These are phyloP conservation scores for Avena sativa DNA, from an alignment of 176 grass and related monocot genomes.

Conservation along the genomic window DNA sequence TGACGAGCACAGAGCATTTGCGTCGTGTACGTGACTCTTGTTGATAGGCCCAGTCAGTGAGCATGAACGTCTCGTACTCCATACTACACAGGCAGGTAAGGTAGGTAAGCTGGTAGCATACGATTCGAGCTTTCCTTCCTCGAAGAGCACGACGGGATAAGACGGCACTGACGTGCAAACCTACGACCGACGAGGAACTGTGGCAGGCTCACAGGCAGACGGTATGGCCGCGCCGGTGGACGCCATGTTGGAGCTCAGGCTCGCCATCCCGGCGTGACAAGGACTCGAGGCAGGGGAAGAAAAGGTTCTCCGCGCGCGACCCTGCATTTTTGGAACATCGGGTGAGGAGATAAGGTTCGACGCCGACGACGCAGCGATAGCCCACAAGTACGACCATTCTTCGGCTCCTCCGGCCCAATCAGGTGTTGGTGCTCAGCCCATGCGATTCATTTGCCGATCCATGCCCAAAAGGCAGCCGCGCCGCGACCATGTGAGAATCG, in stretches of 20 bases:
- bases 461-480: not conserved
- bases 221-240: constrained; percentile 44
- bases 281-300: not conserved
- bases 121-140: not conserved
- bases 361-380: not conserved
- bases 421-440: too few relatives aligned
- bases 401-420: constrained; percentile 32
- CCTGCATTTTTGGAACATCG: not conserved
- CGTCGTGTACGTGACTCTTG: too few relatives aligned
- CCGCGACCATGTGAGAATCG: constrained; percentile 20
- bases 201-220: not conserved
- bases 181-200: constrained; percentile 19
- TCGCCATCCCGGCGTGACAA: constrained; percentile 36
- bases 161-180: constrained; percentile 14
- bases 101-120: not conserved
- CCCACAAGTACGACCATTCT: not conserved
- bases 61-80: not conserved
- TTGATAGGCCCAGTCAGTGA: not conserved
- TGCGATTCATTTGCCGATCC: not conserved
- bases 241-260: not conserved
- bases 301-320: not conserved
- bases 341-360: constrained; percentile 20
- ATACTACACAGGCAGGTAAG: not conserved
- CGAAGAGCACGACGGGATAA: not conserved
- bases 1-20: not conserved